Base-by-base conservation (phyloP, 2,329 filamentous ascomycete genomes). In the Fusarium euwallaceae region DNA sequence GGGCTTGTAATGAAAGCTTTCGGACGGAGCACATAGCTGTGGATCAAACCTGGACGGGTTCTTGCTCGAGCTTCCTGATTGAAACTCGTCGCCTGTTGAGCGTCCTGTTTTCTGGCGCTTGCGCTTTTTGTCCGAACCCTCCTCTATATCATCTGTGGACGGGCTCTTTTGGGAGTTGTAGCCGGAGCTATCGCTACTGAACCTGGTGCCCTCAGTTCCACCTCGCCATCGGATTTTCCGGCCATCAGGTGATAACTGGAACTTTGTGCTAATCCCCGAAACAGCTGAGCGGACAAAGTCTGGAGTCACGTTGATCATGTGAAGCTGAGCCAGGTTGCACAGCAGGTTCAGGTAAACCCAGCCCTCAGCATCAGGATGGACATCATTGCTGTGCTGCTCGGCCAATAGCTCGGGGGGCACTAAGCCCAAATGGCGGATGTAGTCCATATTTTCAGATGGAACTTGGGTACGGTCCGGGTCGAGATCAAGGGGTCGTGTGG, bases 271-370 rank as follows among this genome's bases (percentile, higher is more conserved):
- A 74, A 91, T 89, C 60, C 93, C 90, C 1, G 86, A 85, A 2
- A 97, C 87, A 0, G 95, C 93, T 39, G 89, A 89, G 67, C 93
- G 91, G 43, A 97, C 91, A 77, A 96, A 96, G 32, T 92, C 91
- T 0, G 92, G 88, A 0, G 94, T 95, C 2, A 97, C 94, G 68
- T 95, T 95, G 75, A 97, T 88, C 0, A 95, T 96, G 77, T 97
- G 94, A 20, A 97, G 84, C 82, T 97, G 94, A 0, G 95, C 94
- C 86, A 97, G 89, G 78, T 93, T 95, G 79, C 92, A 92, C 2
- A 97, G 86, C 1, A 97, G 84, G 76, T 97, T 97, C 8, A 97
- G 84, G 76, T 95, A 96, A 0, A 96, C 91, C 94, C 94, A 97
- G 6, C 93, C 93, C 29, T 95, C 91, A 0, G 87, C 86, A 64